These are phyloP conservation scores for Wickerhamiella kazuoi DNA, from an alignment of 805 yeast species.

Conservation along the genomic window DNA sequence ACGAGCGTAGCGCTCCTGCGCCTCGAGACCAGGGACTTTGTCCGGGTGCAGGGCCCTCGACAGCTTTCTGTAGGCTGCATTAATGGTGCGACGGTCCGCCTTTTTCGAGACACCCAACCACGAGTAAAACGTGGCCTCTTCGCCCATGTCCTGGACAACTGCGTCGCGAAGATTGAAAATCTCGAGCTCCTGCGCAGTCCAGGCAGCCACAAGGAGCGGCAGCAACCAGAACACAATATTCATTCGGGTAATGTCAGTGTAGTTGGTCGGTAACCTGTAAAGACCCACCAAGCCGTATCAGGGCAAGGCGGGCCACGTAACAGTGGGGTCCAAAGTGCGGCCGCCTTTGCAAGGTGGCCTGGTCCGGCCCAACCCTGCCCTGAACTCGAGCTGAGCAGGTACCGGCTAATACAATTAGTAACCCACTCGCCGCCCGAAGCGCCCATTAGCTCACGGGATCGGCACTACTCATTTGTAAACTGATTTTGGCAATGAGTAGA, in stretches of 20 bases:
- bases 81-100: constrained; percentile 17
- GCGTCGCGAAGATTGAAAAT: constrained; percentile 57
- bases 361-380: no score
- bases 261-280: no score
- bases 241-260: background rate
- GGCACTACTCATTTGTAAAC: no score
- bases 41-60: constrained; percentile 77
- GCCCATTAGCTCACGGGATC: no score
- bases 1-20: constrained; percentile 58
- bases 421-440: no score
- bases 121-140: constrained; percentile 44
- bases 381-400: no score
- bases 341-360: no score
- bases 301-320: no score
- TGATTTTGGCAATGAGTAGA: no score
- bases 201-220: constrained; percentile 2
- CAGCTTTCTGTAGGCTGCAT: constrained; percentile 39
- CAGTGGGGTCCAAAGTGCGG: no score
- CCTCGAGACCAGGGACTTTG: constrained; percentile 34
- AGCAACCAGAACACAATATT: background rate
- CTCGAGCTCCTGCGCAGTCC: constrained; percentile 45
- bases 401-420: no score
- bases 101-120: constrained; percentile 26
- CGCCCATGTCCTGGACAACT: constrained; percentile 44
- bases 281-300: no score